Percentiles rank a stretch among this genome's conserved stretches.
Evolutionary conservation across 2,329 filamentous ascomycete species (phyloP).

Genomic region (Rhynchosporium agropyri): DNA sequence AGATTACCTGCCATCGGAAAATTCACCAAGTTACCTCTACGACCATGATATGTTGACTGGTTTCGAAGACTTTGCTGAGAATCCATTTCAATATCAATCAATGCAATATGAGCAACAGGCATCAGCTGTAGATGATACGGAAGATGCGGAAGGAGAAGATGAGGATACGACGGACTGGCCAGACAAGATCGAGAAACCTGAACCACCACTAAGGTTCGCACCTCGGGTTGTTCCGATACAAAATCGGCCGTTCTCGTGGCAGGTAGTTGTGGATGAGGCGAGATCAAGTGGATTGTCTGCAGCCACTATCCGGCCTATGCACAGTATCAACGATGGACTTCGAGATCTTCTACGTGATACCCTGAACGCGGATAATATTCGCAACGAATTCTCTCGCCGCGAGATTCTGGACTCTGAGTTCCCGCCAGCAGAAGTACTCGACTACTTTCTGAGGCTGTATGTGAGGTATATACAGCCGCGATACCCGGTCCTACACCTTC

Average conservation of each 20-base stretch:
- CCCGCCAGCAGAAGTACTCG: conserved; percentile 36
- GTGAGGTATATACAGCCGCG: conserved; percentile 37
- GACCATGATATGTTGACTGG: conserved; percentile 29
- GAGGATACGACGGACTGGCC: conserved; percentile 38
- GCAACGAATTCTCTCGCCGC: conserved; percentile 30
- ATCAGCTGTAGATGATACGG: conserved; percentile 20
- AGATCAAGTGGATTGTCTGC: conserved; percentile 26
- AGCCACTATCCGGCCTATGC: conserved; percentile 30
- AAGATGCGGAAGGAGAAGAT: conserved; percentile 36
- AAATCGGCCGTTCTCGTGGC: conserved; percentile 35
- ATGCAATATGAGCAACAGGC: conserved; percentile 26
- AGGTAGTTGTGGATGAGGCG: conserved; percentile 36
- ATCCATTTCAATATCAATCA: conserved; percentile 30
- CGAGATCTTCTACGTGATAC: conserved; percentile 29
- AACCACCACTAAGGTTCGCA: conserved; percentile 21
- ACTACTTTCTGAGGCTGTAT: conserved; percentile 39
- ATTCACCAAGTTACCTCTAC: conserved; percentile 30
- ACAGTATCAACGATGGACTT: conserved; percentile 30
- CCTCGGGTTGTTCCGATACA: conserved; percentile 31
- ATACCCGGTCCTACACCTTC: conserved; percentile 38
- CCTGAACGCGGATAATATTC: conserved; percentile 29
- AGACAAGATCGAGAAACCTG: conserved; percentile 32
- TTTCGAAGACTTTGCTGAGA: conserved; percentile 29
- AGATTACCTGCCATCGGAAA: conserved; percentile 32
- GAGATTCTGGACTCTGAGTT: conserved; percentile 36